Percentiles rank a stretch among this genome's conserved stretches.
Evolutionary conservation across 2,329 filamentous ascomycete genomes (phyloP).

Genomic region (Elsinoe arachidis): DNA sequence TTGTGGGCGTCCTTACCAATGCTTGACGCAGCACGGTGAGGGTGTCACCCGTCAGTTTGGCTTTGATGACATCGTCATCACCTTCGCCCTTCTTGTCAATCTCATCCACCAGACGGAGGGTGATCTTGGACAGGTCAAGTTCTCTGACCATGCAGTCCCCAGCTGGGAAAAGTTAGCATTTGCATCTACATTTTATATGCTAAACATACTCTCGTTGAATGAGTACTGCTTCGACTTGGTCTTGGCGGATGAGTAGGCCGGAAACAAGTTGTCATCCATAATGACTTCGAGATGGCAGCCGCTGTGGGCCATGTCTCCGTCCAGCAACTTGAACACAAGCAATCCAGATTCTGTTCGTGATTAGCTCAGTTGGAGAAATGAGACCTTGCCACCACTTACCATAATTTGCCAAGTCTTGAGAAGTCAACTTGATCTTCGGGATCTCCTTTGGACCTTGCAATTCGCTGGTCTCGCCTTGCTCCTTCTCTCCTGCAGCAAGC

Average conservation of each 20-base stretch:
- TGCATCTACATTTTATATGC: background rate
- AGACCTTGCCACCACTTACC: constrained; percentile 37
- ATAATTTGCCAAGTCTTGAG: constrained; percentile 73
- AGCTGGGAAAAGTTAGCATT: constrained; percentile 35
- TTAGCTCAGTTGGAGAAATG: constrained; percentile 27
- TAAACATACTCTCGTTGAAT: constrained; percentile 65
- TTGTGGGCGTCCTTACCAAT: constrained; percentile 48
- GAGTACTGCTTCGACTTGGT: constrained; percentile 59
- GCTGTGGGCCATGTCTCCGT: constrained; percentile 70
- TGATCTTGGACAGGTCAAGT: constrained; percentile 91
- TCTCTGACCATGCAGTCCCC: constrained; percentile 95
- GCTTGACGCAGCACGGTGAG: constrained; percentile 81
- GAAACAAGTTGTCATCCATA: constrained; percentile 91
- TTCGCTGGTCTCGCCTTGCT: constrained; percentile 35
- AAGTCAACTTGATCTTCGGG: constrained; percentile 68
- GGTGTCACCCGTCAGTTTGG: constrained; percentile 76
- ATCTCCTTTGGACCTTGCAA: constrained; percentile 45
- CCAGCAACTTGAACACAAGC: constrained; percentile 87
- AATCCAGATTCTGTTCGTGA: constrained; percentile 65
- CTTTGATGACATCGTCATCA: constrained; percentile 64
- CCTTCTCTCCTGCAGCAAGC: constrained; percentile 39
- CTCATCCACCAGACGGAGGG: constrained; percentile 75
- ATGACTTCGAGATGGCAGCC: constrained; percentile 76
- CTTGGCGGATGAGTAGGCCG: constrained; percentile 74
- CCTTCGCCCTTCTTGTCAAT: constrained; percentile 62